These are phyloP conservation scores for Cicer bijugum DNA, from an alignment of 306 rosid species.

Conservation along the genomic window DNA sequence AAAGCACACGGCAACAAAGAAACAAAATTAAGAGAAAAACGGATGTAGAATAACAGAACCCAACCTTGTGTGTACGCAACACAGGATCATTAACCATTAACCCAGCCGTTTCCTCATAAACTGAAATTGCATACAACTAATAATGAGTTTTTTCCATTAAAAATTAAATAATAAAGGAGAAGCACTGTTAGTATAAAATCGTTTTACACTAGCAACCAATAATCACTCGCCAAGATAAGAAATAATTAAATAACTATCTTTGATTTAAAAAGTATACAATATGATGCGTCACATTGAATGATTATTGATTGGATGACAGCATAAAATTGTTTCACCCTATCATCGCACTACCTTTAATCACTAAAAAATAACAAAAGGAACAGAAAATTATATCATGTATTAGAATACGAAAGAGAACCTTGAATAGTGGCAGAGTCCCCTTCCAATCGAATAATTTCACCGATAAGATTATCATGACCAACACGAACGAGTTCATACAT, in stretches of 20 bases:
- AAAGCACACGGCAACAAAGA: constrained; percentile 25
- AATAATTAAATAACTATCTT: no score
- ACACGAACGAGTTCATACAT: constrained; percentile 99
- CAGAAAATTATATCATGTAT: neutral
- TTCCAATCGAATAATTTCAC: constrained; percentile 95
- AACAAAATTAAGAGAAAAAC: constrained; percentile 12
- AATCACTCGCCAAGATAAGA: no score
- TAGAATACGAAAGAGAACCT: constrained; percentile 51
- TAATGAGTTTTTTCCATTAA: neutral
- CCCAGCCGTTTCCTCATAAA: constrained; percentile 99
- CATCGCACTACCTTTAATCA: neutral
- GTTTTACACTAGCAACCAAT: no score
- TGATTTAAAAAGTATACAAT: no score
- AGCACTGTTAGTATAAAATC: no score
- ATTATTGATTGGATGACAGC: no score
- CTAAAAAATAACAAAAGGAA: constrained; percentile 8
- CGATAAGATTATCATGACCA: constrained; percentile 87
- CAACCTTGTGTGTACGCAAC: constrained; percentile 88
- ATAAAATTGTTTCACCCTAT: no score
- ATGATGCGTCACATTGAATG: no score
- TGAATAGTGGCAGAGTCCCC: constrained; percentile 99
- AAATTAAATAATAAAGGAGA: no score
- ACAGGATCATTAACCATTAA: constrained; percentile 95
- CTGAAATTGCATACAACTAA: constrained; percentile 54
- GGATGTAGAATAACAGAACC: constrained; percentile 16